phyloP scores from a whole-genome alignment of 345 rosid species.

The Erucastrum elatum region DNA sequence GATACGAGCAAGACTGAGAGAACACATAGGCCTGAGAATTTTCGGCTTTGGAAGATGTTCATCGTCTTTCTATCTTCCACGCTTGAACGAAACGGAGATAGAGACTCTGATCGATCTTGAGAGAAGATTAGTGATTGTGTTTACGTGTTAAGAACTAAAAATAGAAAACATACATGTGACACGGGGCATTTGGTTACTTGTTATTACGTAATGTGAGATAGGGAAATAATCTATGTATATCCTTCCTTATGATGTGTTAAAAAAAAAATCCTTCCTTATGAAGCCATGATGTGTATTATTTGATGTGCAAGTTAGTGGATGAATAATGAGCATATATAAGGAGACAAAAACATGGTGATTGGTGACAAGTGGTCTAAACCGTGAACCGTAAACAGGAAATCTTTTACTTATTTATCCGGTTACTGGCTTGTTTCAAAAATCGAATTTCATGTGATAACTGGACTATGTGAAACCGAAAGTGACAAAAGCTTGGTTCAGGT shows the following conservation, averaged over 20 bases:
- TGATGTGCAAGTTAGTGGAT: slow-evolving; percentile 30
- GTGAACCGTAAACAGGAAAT: background rate
- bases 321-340: background rate
- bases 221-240: slow-evolving; percentile 19
- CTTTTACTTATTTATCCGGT: background rate
- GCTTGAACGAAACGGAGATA: slow-evolving; percentile 7
- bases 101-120: slow-evolving; percentile 34
- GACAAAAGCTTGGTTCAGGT: no score
- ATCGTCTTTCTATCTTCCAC: slow-evolving; percentile 26
- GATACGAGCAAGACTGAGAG: slow-evolving; percentile 48
- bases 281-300: slow-evolving; percentile 6
- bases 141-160: slow-evolving; percentile 24
- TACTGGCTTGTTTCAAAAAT: background rate
- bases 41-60: slow-evolving; percentile 40
- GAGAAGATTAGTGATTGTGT: background rate
- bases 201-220: background rate
- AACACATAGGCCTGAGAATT: slow-evolving; percentile 43
- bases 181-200: slow-evolving; percentile 18
- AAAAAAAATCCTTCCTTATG: background rate
- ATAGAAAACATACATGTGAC: slow-evolving; percentile 7
- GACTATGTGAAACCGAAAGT: no score
- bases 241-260: no score
- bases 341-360: background rate
- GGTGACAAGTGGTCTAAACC: background rate
- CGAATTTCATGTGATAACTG: no score